These are phyloP conservation scores for Barbatosphaeria neglecta DNA, from an alignment of 495 filamentous ascomycete genomes.

Conservation along the genomic window DNA sequence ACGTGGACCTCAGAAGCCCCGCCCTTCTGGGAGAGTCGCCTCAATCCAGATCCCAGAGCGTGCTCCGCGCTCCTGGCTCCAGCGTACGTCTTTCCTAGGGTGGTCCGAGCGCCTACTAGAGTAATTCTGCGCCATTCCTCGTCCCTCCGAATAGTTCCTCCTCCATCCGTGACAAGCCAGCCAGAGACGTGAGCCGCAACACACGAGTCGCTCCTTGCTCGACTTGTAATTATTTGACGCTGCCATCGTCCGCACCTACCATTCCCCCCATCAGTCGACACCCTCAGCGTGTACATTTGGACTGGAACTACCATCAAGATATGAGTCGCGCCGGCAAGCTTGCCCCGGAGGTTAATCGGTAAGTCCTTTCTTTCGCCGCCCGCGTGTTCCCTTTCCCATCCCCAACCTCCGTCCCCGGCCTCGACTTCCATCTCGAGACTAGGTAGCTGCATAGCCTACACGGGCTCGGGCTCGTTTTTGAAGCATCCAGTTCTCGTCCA, in stretches of 20 bases:
- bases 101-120: neutral
- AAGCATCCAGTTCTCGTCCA: neutral
- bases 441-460: no score
- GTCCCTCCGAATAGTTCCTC: neutral
- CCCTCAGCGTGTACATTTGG: neutral
- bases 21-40: neutral
- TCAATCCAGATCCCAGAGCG: neutral
- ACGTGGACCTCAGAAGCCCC: neutral
- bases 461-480: no score
- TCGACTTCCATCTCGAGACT: no score
- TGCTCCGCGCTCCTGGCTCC: no score
- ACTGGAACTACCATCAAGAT: conserved; percentile 35
- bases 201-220: no score
- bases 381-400: conserved; percentile 2
- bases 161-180: neutral
- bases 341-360: conserved; percentile 94
- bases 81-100: no score
- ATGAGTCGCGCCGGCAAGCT: conserved; percentile 80
- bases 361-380: conserved; percentile 22
- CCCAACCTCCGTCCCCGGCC: neutral
- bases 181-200: neutral
- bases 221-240: no score
- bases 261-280: neutral
- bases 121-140: neutral
- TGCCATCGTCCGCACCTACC: no score